A percentile compares a stretch with the other conserved stretches of the same genome.
phyloP scores from a whole-genome alignment of 345 rosid genomes.

The Rhodomyrtus tomentosa region DNA sequence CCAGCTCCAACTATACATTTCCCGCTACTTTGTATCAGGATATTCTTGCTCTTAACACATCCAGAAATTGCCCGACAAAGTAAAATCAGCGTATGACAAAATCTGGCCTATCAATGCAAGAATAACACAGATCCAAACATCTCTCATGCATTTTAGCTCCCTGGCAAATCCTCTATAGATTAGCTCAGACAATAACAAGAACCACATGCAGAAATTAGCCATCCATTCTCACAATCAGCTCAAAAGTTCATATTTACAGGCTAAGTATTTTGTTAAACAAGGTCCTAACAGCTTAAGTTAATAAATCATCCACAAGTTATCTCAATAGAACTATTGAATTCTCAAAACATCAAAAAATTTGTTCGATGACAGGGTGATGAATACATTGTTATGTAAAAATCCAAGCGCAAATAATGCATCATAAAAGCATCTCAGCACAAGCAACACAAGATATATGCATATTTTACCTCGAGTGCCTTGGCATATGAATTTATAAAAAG shows the following conservation, averaged over 20 bases:
- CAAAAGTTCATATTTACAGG: background rate
- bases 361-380: background rate
- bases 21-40: background rate
- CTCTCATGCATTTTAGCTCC: background rate
- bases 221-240: background rate
- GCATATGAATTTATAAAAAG: conserved; percentile 95
- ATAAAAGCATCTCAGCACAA: background rate
- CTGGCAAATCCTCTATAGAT: background rate
- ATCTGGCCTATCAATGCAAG: background rate
- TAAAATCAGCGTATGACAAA: background rate
- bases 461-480: conserved; percentile 90
- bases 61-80: background rate
- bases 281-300: background rate
- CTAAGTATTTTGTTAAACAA: background rate
- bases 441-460: background rate
- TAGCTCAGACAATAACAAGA: background rate
- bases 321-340: background rate
- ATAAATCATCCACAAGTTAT: background rate
- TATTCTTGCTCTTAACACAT: background rate
- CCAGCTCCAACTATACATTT: background rate
- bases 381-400: background rate
- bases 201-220: background rate
- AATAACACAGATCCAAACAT: background rate
- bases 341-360: background rate
- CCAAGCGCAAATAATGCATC: background rate